A percentile compares a stretch with the other conserved stretches of the same genome.
Evolutionary conservation across 2,329 filamentous ascomycete species (phyloP).

Genomic region (Trichoderma asperellum): DNA sequence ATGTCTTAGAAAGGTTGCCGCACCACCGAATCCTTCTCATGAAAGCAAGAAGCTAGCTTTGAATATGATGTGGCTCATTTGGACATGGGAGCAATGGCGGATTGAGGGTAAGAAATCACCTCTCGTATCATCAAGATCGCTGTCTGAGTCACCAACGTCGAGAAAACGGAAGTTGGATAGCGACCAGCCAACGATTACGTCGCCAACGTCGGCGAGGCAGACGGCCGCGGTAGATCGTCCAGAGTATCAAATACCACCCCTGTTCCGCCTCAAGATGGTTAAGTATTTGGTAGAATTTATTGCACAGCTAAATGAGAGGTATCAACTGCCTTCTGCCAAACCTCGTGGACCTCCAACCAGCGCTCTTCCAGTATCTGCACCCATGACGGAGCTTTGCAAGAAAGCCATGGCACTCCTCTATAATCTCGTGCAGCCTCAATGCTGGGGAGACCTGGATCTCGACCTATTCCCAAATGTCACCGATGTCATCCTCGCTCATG

Average conservation of each 20-base stretch:
- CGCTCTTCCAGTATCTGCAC: constrained; percentile 54
- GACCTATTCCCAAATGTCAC: constrained; percentile 91
- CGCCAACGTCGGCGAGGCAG: constrained; percentile 55
- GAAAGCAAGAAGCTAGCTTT: constrained; percentile 91
- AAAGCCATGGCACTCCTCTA: constrained; percentile 81
- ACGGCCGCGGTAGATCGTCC: constrained; percentile 52
- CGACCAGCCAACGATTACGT: constrained; percentile 56
- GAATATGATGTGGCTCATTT: constrained; percentile 87
- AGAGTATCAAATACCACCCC: constrained; percentile 70
- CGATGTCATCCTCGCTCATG: constrained; percentile 80
- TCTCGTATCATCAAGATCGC: constrained; percentile 38
- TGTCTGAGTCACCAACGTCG: constrained; percentile 71
- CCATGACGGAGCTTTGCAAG: constrained; percentile 77
- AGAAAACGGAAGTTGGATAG: constrained; percentile 79
- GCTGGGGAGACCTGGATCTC: constrained; percentile 90
- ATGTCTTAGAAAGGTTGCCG: constrained; percentile 84
- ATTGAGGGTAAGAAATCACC: constrained; percentile 61
- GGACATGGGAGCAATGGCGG: constrained; percentile 87
- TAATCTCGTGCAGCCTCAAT: constrained; percentile 81
- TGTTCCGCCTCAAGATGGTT: constrained; percentile 77
- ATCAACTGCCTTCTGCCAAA: constrained; percentile 72
- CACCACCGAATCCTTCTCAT: constrained; percentile 79
- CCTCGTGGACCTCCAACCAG: constrained; percentile 57
- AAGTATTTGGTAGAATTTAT: constrained; percentile 98
- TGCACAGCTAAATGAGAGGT: constrained; percentile 84